Evolutionary conservation across 495 filamentous ascomycete species (phyloP).

Genomic region (Durotheca rogersii): DNA sequence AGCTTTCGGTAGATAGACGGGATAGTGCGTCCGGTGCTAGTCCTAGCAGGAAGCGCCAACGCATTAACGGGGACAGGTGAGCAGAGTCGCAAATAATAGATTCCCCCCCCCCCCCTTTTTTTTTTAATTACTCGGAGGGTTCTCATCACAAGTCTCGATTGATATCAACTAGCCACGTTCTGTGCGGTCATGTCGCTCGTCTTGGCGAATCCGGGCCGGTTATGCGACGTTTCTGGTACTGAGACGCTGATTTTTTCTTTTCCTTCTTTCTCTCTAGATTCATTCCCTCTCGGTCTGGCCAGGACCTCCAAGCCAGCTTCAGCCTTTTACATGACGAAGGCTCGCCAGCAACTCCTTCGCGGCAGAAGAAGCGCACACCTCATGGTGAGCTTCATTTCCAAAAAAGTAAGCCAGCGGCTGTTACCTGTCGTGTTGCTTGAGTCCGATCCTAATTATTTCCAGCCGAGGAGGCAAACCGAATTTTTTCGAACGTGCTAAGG

Average conservation of each 20-base stretch:
- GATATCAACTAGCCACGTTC: not conserved
- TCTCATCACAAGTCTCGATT: not conserved
- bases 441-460: constrained; percentile 44
- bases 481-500: constrained; percentile 83
- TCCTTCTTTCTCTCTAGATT: too few relatives aligned
- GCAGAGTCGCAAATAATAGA: constrained; percentile 8
- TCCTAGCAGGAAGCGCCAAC: constrained; percentile 82
- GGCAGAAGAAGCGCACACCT: constrained; percentile 76
- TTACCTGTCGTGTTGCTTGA: not conserved
- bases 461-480: constrained; percentile 94
- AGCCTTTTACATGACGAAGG: constrained; percentile 87
- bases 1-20: constrained; percentile 43
- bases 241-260: constrained; percentile 31
- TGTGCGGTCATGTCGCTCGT: not conserved
- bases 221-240: not conserved
- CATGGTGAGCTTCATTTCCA: constrained; percentile 93
- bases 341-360: constrained; percentile 87
- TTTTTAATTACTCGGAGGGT: too few relatives aligned
- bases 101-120: constrained; percentile 9
- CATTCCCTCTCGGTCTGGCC: constrained; percentile 90
- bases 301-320: constrained; percentile 89
- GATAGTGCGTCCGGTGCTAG: constrained; percentile 73
- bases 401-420: constrained; percentile 62
- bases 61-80: constrained; percentile 80
- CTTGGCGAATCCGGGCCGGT: constrained; percentile 10